Base-by-base conservation (phyloP, 352 stramenopile genomes). In the Phytophthora macrochlamydospora region DNA sequence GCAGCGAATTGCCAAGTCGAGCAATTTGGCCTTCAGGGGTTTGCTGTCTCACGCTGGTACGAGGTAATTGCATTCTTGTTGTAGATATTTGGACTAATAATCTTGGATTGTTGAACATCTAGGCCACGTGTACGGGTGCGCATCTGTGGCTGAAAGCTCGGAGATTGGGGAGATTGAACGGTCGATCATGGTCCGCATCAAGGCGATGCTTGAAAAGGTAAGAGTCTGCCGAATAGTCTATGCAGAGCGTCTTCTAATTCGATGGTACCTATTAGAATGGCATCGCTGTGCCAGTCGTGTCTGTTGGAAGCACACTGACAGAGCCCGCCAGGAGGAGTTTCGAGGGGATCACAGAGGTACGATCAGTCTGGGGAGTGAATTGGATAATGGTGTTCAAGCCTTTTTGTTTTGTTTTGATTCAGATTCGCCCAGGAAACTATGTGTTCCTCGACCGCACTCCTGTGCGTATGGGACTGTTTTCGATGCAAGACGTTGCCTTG, bases 401-500 rank as follows among this genome's bases (percentile, higher is more conserved):
- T 44, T 6, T 38, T 24, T 24, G 18, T 24, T 13, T 53, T 51
- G 14, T 52, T 28, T 42, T 51, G 18, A 6, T 40, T 11, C 29
- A 89, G 73, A 87, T 91, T 52, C 85, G 83, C 6, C 81, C 82
- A 11, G 85, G 82, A 31, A 93, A 91, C 68, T 91, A 91, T 45
- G 76, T 91, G 8, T 93, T 93, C 53, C 61, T 90, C 11, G 85
- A 93, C 55, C 85, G 85, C 54, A 93, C 85, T 14, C 85, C 85
- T 5, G 77, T 93, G 31, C 73, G 77, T 38, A 91, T 90, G 45
- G 85, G 85, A 1, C 51, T 91, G 11, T 86, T 78, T 50, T 81
- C 68, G 12, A 69, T 91, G 51, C 59, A 89, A 59, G 71, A 91
- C 54, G 79, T 93, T 7, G 77, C 82, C 13, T 67, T 93, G 18